These are phyloP conservation scores for Leptoxyphium fumago DNA, from an alignment of 2,329 filamentous ascomycete genomes.

Conservation along the genomic window DNA sequence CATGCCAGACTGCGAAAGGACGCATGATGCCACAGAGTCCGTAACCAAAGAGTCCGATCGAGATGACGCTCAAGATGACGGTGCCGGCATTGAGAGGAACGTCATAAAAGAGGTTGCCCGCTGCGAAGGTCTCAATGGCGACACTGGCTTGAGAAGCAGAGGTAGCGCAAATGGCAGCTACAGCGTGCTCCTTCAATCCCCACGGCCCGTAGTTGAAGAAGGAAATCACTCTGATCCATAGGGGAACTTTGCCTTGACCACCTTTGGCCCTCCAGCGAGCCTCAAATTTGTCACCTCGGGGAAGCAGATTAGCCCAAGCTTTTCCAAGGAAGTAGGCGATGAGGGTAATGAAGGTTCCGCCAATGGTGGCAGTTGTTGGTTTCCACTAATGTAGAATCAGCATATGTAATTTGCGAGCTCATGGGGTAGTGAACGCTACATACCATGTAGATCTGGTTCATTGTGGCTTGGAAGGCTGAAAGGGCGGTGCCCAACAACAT, in stretches of 20 bases:
- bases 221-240: slow-evolving; percentile 25
- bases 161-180: slow-evolving; percentile 10
- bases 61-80: slow-evolving; percentile 36
- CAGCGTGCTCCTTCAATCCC: slow-evolving; percentile 40
- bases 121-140: slow-evolving; percentile 17
- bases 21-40: slow-evolving; percentile 39
- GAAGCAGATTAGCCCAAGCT: slow-evolving; percentile 32
- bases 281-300: slow-evolving; percentile 38
- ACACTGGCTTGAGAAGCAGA: slow-evolving; percentile 27
- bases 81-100: slow-evolving; percentile 32
- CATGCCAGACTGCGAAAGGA: slow-evolving; percentile 40
- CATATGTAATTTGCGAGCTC: not conserved
- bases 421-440: slow-evolving; percentile 5
- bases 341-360: slow-evolving; percentile 42
- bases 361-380: slow-evolving; percentile 34
- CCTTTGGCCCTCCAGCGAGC: slow-evolving; percentile 31
- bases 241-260: slow-evolving; percentile 28
- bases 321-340: slow-evolving; percentile 43
- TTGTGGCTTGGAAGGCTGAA: slow-evolving; percentile 39
- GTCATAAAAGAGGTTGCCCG: slow-evolving; percentile 38
- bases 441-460: slow-evolving; percentile 42
- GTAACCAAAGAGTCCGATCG: slow-evolving; percentile 42
- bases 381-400: slow-evolving; percentile 30
- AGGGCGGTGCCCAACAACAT: slow-evolving; percentile 36
- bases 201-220: slow-evolving; percentile 40